A percentile compares a stretch with the other conserved stretches of the same genome.
Conservation (phyloP, 1,284 basidiomycete genomes). For the Ustilago loliicola region DNA sequence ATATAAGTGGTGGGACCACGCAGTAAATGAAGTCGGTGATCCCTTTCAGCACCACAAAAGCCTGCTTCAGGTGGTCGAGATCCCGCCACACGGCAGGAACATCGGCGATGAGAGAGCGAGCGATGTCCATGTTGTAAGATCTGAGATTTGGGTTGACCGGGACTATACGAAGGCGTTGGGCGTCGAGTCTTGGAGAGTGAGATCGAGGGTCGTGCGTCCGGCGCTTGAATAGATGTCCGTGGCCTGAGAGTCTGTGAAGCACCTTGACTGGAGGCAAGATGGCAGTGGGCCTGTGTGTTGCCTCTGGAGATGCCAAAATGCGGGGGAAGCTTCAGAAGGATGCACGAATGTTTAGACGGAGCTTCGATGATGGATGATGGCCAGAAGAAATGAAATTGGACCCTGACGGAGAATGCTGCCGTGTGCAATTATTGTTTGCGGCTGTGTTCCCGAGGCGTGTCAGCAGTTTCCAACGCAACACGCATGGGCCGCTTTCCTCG, state of each 20-base stretch:
- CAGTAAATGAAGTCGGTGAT: slow-evolving; percentile 37
- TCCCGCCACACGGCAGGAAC: slow-evolving; percentile 33
- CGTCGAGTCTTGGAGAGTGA: no score
- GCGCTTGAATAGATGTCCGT: background rate
- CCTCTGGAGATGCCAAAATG: no score
- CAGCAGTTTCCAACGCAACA: background rate
- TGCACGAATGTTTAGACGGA: no score
- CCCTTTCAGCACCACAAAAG: slow-evolving; percentile 34
- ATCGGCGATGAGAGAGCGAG: slow-evolving; percentile 21
- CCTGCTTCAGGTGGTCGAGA: slow-evolving; percentile 24
- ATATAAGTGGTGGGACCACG: slow-evolving; percentile 31
- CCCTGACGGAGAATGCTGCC: slow-evolving; percentile 1
- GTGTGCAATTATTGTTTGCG: no score
- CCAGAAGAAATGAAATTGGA: slow-evolving; percentile 5
- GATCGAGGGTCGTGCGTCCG: no score
- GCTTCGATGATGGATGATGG: background rate
- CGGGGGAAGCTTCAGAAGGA: no score
- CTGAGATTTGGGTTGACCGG: background rate
- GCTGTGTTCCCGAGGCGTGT: background rate
- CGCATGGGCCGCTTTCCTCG: background rate
- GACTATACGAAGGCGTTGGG: background rate
- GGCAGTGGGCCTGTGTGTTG: no score
- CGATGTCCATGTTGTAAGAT: slow-evolving; percentile 26
- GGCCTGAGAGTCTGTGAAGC: background rate
- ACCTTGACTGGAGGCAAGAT: no score